Evolutionary conservation across 345 rosid genomes (phyloP), one percentile per base, ranked within the genome.

Genomic region (Trapa bicornis): DNA sequence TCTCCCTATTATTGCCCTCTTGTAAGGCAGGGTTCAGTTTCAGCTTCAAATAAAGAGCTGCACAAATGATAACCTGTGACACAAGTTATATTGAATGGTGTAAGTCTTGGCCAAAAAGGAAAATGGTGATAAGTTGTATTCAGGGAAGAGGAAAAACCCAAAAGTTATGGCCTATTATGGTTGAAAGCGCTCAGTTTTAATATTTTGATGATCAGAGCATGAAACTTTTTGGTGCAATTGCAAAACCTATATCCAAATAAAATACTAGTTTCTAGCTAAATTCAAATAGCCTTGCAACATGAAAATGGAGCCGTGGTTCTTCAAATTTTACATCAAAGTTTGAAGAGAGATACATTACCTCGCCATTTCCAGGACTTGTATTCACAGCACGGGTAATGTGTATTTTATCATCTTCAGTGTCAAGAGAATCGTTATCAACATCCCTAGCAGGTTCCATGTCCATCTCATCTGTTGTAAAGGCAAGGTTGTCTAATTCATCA

Each of bases 281-380:
- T 41, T 41, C 43, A 41, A 3, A 41, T 41, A 3, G 43, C 7
- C 7, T 41, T 41, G 43, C 43, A 41, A 41, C 43, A 41, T 41
- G 43, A 41, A 22, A 41, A 41, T 41, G 6, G 43, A 41, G 43
- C 43, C 7, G 43, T 8, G 7, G 43, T 54, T 4, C 1, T 54
- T 54, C 10, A n/a, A 54, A 17, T 54, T 54, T 54, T 41, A 38
- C 32, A 38, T 14, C 13, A 41, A 43, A 12, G 15, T 32, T 43
- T 43, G 71, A 41, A 45, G 60, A 60, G 60, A 71, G 36, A 16
- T 61, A 64, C 57, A 68, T 13, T 86, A 94, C 99, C 91, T 94
- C 97, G 61, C 97, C 81, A 62, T 87, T 73, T 61, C 96, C 99
- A 53, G 97, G 96, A 78, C 96, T 87, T 29, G 87, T 78, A 72